Evolutionary conservation across 176 grass and related monocot species (phyloP), one percentile per base, ranked within the genome.

Genomic region (Calamus simplicifolius): DNA sequence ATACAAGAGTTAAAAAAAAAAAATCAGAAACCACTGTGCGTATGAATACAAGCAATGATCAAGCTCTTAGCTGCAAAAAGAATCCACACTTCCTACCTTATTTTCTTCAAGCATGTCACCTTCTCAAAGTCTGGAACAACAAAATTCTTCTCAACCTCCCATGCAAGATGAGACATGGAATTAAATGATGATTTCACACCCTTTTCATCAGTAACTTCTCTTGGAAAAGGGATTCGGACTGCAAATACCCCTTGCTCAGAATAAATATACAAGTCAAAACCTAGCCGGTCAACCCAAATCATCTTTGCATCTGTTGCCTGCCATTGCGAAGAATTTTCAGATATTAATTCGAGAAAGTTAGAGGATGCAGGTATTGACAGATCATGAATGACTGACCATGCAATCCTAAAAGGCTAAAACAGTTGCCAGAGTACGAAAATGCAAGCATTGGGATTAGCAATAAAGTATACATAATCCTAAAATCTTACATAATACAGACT

Each of bases 121-220:
- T 87, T 84, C 65, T 92, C 84, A 82, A 98, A 98, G 27, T 85
- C 93, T 29, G 84, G 81, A 62, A 38, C 66, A 1, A 58, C 70
- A 58, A 80, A 92, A 57, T 62, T 82, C 76, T 83, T 92, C 59
- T 92, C 93, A 68, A 92, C 80, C 63, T 98, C 93, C 93, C 93
- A 98, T 16, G 84, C 93, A 66, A 88, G 87, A 84, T 98, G 87
- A 71, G 93, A 62, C 93, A 98, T 92, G 64, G 83, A 88, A 78
- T 98, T 98, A 69, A 98, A 92, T 15, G 84, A 83, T 0, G 93
- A 92, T 71, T 98, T 97, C 38, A 85, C 87, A 4, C 73, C 84
- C 69, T 98, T 98, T 59, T 92, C 84, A 29, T 98, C 87, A 50
- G 84, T 70, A 2, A 98, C 87, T 76, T 91, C 81, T 18, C 84